These are phyloP conservation scores for Hsuehochloa calcarea DNA, from an alignment of 176 grass and related monocot genomes.

Conservation along the genomic window DNA sequence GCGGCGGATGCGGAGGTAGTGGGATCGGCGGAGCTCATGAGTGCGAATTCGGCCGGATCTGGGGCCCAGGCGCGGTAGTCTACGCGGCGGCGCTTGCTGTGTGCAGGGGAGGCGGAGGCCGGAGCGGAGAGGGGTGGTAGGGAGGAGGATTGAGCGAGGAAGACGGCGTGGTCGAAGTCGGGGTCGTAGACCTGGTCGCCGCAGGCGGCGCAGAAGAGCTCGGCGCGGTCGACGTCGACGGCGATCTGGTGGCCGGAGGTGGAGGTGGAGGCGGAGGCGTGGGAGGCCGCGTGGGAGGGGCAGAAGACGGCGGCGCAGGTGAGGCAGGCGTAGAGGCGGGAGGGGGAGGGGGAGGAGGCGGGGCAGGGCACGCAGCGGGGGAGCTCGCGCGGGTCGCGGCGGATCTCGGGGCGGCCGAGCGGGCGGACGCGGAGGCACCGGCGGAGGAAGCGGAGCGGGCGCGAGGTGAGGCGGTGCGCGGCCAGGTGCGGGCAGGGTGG, in stretches of 20 bases:
- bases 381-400: slow-evolving; percentile 61
- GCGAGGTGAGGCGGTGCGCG: slow-evolving; percentile 51
- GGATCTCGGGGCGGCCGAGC: slow-evolving; percentile 71
- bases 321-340: slow-evolving; percentile 78
- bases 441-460: slow-evolving; percentile 74
- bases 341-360: background rate
- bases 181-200: slow-evolving; percentile 87
- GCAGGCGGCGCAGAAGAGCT: slow-evolving; percentile 90
- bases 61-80: slow-evolving; percentile 76
- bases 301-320: slow-evolving; percentile 79
- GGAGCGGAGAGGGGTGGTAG: slow-evolving; percentile 30
- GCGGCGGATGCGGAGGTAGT: slow-evolving; percentile 45
- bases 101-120: background rate
- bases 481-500: slow-evolving; percentile 73
- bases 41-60: slow-evolving; percentile 63
- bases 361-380: slow-evolving; percentile 61
- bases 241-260: slow-evolving; percentile 74
- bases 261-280: slow-evolving; percentile 43
- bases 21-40: slow-evolving; percentile 56
- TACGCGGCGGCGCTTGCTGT: slow-evolving; percentile 65
- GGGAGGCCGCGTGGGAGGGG: slow-evolving; percentile 52
- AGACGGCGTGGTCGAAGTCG: slow-evolving; percentile 84
- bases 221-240: slow-evolving; percentile 84
- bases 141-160: slow-evolving; percentile 60
- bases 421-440: slow-evolving; percentile 71